Base-by-base conservation (phyloP, 1,284 basidiomycete genomes). In the Cystobasidiaceae sp. region DNA sequence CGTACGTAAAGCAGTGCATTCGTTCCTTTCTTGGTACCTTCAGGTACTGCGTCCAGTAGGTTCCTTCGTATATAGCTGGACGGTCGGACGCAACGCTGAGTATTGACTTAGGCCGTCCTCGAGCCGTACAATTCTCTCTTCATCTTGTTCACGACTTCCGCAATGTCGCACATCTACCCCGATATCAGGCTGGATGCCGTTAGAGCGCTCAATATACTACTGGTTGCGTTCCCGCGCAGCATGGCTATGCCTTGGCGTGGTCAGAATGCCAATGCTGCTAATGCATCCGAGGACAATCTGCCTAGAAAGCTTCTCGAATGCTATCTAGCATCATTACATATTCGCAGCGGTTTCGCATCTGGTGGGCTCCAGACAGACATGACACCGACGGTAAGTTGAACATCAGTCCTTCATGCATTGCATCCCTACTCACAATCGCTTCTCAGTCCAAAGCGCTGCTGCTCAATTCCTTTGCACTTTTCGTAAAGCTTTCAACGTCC, bases 131-230 rank as follows among this genome's bases (percentile, higher is more conserved):
- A 62, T 52, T 62, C 60, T 21, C 34, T 62, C 49, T 50, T 96
- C 1, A 80, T 94, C 17, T 83, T 97, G 13, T 96, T 92, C 76
- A 85, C 86, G 0, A 86, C 90, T 1, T 94, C 93, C 3, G 91
- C 91, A 0, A 87, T 96, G 75, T 93, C 90, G 0, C 89, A 96
- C 73, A 96, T 98, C 64, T 94, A 93, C 75, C 91, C 92, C 8
- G 90, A 93, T 72, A 89, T 97, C 65, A 83, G 92, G 8, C 82
- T 97, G 46, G 94, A 97, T 74, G 91, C 92, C 0, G 82, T 94
- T 68, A 84, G 85, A 27, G 84, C 93, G 68, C 78, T 98, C 52
- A 84, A 90, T 72, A 76, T 96, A 15, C 82, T 93, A 34, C 81
- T 97, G 2, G 85, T 88, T 34, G 75, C 82, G 52, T 83, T 89